phyloP scores from a whole-genome alignment of 202 grass and related monocot species.

The Musa balbisiana region DNA sequence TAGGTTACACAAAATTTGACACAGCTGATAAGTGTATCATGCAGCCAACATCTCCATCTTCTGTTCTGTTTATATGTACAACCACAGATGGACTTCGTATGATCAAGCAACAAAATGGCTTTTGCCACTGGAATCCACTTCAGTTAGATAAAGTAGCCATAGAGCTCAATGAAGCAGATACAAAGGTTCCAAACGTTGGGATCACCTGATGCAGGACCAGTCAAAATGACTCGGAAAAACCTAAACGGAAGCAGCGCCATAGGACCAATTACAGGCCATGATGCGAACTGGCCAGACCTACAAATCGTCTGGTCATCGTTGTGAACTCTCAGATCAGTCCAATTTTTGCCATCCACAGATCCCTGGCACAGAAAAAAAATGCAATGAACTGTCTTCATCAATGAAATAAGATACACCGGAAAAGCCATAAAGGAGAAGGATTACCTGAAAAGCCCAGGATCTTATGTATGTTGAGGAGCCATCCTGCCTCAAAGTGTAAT shows the following conservation, averaged over 20 bases:
- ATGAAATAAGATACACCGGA: too few relatives aligned
- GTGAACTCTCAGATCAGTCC: slow-evolving; percentile 60
- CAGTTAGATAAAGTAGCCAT: slow-evolving; percentile 69
- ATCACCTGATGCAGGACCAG: slow-evolving; percentile 27
- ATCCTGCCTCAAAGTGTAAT: slow-evolving; percentile 54
- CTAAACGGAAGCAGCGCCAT: slow-evolving; percentile 68
- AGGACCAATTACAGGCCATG: slow-evolving; percentile 58
- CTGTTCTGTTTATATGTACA: too few relatives aligned
- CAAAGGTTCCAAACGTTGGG: slow-evolving; percentile 53
- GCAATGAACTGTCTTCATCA: not conserved
- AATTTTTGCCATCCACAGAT: slow-evolving; percentile 70
- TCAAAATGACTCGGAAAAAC: slow-evolving; percentile 69
- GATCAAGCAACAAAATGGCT: too few relatives aligned
- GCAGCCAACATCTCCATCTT: too few relatives aligned
- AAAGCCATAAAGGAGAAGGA: too few relatives aligned
- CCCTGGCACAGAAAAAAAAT: slow-evolving; percentile 31
- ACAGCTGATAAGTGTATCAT: too few relatives aligned
- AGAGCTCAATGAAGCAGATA: slow-evolving; percentile 91
- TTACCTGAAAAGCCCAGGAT: slow-evolving; percentile 64
- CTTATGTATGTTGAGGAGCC: slow-evolving; percentile 10
- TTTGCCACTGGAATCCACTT: not conserved
- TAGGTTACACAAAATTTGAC: too few relatives aligned
- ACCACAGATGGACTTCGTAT: too few relatives aligned
- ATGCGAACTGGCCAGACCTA: slow-evolving; percentile 64
- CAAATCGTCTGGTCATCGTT: slow-evolving; percentile 63